Conservation (phyloP, 164 flowering plant species). For the Magnolia kwangsiensis region DNA sequence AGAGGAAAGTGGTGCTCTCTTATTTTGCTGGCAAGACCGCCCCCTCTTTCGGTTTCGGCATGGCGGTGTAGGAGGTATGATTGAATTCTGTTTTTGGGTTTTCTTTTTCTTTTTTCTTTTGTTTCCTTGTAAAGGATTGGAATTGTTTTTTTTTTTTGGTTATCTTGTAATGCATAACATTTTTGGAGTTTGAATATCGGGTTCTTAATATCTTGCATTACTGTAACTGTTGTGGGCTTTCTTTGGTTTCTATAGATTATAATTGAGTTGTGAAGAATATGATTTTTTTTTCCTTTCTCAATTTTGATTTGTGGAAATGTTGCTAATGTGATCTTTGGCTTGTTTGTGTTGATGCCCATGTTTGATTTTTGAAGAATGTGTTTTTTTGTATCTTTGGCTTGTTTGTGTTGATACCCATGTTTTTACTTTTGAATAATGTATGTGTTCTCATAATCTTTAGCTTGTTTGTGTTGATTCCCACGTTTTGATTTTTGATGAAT, state of each 20-base stretch:
- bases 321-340: background rate
- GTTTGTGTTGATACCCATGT: background rate
- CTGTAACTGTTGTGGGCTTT: background rate
- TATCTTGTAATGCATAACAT: background rate
- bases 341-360: background rate
- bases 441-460: no score
- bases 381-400: background rate
- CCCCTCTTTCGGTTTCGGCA: no score
- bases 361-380: no score
- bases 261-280: background rate
- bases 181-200: background rate
- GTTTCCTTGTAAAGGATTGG: background rate
- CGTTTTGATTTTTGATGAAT: background rate
- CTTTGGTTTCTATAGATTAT: background rate
- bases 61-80: no score
- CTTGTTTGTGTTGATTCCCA: background rate
- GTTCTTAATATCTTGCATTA: background rate
- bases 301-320: background rate
- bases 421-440: background rate
- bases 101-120: constrained; percentile 1
- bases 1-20: no score
- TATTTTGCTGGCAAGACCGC: no score
- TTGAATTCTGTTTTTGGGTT: constrained; percentile 7
- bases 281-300: background rate
- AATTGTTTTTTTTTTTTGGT: background rate